Percentiles rank a stretch among this genome's conserved stretches.
phyloP scores from a whole-genome alignment of 306 rosid genomes.

The Quercus mongolica region DNA sequence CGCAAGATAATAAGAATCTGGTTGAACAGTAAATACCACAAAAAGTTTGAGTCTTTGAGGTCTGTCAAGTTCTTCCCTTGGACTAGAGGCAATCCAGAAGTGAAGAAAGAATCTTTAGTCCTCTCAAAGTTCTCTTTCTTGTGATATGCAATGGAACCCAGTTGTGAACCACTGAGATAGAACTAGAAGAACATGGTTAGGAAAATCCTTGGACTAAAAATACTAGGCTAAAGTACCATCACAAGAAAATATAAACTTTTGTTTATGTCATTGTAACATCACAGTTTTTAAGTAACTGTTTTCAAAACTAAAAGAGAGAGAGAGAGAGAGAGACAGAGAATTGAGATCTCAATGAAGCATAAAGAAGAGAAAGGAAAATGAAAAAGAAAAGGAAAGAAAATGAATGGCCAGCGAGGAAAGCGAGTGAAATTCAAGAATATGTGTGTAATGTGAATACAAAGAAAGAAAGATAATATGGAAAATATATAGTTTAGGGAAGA shows the following conservation, averaged over 20 bases:
- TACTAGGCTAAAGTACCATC: not conserved
- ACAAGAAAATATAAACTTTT: not conserved
- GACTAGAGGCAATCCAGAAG: constrained; percentile 29
- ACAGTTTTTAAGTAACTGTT: constrained; percentile 6
- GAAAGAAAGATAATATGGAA: not conserved
- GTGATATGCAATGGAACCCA: constrained; percentile 11
- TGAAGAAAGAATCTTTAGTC: constrained; percentile 37
- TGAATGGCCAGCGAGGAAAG: constrained; percentile 31
- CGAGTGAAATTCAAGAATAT: constrained; percentile 30
- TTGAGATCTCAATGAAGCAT: constrained; percentile 11
- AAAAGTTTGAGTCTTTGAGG: not conserved
- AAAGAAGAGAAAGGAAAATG: constrained; percentile 4
- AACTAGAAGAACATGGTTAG: not conserved
- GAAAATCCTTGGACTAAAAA: not conserved
- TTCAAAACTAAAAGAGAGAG: not conserved
- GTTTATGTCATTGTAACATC: not conserved
- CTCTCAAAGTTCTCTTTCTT: constrained; percentile 21
- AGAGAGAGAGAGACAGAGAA: constrained; percentile 4
- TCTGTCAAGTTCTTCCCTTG: constrained; percentile 34
- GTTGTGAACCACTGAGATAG: not conserved
- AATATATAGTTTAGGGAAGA: constrained; percentile 21
- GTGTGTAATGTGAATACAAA: not conserved
- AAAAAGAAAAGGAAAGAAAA: constrained; percentile 14
- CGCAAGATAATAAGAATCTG: constrained; percentile 1
- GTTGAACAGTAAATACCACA: not conserved